phyloP scores from a whole-genome alignment of 106 monocot genomes.

The Ottelia alismoides region DNA sequence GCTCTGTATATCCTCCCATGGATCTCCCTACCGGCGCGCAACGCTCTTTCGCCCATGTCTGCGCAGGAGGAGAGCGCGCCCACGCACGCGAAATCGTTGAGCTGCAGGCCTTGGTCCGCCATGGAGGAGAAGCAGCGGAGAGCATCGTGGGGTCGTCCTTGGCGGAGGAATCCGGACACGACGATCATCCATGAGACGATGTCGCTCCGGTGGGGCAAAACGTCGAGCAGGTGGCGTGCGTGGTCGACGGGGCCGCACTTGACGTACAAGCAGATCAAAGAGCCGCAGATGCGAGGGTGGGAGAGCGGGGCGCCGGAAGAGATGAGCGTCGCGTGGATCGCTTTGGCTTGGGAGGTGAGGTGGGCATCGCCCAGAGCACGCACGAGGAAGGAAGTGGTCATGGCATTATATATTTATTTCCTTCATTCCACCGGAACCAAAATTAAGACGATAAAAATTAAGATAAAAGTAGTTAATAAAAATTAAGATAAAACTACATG shows the following conservation, averaged over 20 bases:
- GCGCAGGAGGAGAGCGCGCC: conserved; percentile 11
- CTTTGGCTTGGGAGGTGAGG: not conserved
- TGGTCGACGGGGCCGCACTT: conserved; percentile 2
- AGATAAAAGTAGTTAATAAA: too few relatives aligned
- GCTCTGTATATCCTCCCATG: conserved; percentile 12
- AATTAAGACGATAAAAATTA: too few relatives aligned
- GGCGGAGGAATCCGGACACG: conserved; percentile 5
- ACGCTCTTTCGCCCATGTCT: not conserved
- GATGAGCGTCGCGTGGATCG: conserved; percentile 6
- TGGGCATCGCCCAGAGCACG: not conserved
- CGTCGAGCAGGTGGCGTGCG: conserved; percentile 16
- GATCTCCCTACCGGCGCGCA: conserved; percentile 9
- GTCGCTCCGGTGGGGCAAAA: conserved; percentile 10
- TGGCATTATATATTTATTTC: too few relatives aligned
- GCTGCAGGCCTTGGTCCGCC: conserved; percentile 4
- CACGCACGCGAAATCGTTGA: conserved; percentile 13
- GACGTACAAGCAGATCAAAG: conserved; percentile 9
- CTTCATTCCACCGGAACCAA: too few relatives aligned
- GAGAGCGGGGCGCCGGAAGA: conserved; percentile 6
- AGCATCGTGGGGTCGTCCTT: not conserved
- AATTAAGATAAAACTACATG: too few relatives aligned
- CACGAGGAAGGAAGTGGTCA: conserved; percentile 1
- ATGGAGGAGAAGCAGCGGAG: conserved; percentile 9
- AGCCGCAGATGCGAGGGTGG: conserved; percentile 8
- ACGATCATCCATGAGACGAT: conserved; percentile 15